Base-by-base conservation (phyloP, 345 rosid genomes). In the Balakata baccata region DNA sequence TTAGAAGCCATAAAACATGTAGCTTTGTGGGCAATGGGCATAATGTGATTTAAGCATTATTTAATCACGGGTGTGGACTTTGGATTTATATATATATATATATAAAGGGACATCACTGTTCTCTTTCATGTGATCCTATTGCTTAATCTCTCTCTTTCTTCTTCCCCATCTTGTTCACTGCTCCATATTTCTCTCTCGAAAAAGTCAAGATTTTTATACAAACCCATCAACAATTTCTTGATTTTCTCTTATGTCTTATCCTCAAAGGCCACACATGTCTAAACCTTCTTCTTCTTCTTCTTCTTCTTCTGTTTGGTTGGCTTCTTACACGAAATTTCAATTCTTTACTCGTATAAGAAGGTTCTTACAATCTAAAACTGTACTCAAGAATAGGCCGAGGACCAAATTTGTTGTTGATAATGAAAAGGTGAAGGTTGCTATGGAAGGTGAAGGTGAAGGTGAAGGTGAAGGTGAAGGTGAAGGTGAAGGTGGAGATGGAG, bases 341-440 rank as follows among this genome's bases (percentile, higher is more conserved):
- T 87, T 92, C 83, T 88, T 89, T 52, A 75, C 86, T 64, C 88
- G 77, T 22, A 69, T 92, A 70, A 87, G 94, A 46, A 77, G 88
- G 14, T 87, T 89, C 82, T 63, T 92, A 69, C 87, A 81, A 77
- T 69, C 86, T 56, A 92, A 87, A 78, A 29, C 89, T 5, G 53
- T 84, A 11, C 82, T 85, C 9, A 87, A 81, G 66, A 61, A 59
- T 62, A 74, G 78, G 20, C 38, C 71, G 4, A 70, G 51, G 68
- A 37, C 75, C 50, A 75, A 29, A 56, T 29, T 1, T 11, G 8
- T 20, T 43, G 51, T 46, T 5, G 71, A 66, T 38, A 72, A 59
- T 1, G 51, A 11, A 16, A 43, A 54, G 0, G 71, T 8, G 9
- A 23, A 3, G 38, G 54, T 2, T 2, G 8, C 16, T 1, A 39